Evolutionary conservation across 306 rosid species (phyloP).

Genomic region (Mucuna pruriens): DNA sequence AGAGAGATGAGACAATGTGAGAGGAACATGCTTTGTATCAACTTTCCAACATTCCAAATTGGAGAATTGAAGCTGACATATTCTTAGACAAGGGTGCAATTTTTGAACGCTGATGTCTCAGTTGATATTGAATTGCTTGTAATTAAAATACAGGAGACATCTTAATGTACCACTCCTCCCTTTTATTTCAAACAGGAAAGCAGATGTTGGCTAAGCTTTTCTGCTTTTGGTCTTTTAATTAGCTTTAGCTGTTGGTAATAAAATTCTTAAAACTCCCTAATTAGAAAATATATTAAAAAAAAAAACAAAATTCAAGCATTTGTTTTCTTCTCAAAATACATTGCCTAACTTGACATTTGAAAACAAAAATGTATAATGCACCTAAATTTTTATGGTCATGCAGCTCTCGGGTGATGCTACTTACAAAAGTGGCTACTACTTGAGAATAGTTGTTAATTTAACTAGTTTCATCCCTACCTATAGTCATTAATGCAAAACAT

Average conservation of each 20-base stretch:
- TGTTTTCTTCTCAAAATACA: neutral
- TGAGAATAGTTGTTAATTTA: neutral
- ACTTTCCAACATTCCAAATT: conserved; percentile 14
- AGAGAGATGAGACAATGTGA: conserved; percentile 24
- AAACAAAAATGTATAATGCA: neutral
- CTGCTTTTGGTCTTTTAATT: neutral
- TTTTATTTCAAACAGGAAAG: conserved; percentile 7
- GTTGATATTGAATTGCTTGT: conserved; percentile 13
- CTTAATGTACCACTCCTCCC: conserved; percentile 8
- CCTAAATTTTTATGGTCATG: too few species aligned
- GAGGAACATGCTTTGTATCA: conserved; percentile 16
- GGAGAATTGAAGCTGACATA: conserved; percentile 25
- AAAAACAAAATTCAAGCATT: neutral
- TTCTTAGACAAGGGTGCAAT: neutral
- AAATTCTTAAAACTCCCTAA: neutral
- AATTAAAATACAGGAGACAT: conserved; percentile 7
- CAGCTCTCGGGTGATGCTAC: too few species aligned
- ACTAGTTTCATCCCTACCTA: neutral
- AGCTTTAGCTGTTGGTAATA: neutral
- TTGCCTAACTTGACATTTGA: neutral
- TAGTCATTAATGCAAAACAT: neutral
- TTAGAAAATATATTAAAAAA: neutral
- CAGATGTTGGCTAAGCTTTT: neutral
- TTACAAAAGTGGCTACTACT: too few species aligned
- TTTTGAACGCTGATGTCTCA: neutral